A percentile compares a stretch with the other conserved stretches of the same genome.
Evolutionary conservation across 192 early-diverging fungal species (phyloP).

Genomic region (Podochytrium sp.): DNA sequence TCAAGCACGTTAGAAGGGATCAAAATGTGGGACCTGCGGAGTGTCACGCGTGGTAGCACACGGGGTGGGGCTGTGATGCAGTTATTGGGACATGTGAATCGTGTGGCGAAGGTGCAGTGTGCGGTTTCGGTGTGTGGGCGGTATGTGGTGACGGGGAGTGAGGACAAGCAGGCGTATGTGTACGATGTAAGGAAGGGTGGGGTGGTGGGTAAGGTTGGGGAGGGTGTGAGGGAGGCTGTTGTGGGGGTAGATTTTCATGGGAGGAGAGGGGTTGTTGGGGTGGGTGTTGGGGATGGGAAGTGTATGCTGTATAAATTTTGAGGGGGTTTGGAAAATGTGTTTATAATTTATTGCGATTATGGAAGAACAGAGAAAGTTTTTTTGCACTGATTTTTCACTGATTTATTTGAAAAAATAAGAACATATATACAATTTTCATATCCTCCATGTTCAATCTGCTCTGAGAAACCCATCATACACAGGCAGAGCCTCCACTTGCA

Average conservation of each 20-base stretch:
- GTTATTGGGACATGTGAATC: slow-evolving; percentile 44
- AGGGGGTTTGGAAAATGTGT: too few relatives aligned
- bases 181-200: slow-evolving; percentile 39
- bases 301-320: slow-evolving; percentile 5
- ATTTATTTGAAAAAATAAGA: too few relatives aligned
- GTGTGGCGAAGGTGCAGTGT: slow-evolving; percentile 32
- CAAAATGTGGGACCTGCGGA: slow-evolving; percentile 46
- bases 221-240: slow-evolving; percentile 34
- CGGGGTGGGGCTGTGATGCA: slow-evolving; percentile 25
- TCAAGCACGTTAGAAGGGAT: slow-evolving; percentile 30
- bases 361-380: too few relatives aligned
- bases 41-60: not conserved
- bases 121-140: slow-evolving; percentile 39
- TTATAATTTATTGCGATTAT: too few relatives aligned
- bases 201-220: slow-evolving; percentile 15
- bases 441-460: too few relatives aligned
- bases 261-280: slow-evolving; percentile 5
- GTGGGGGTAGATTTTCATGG: slow-evolving; percentile 35
- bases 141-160: slow-evolving; percentile 42
- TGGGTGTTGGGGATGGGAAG: slow-evolving; percentile 31
- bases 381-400: too few relatives aligned
- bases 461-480: too few relatives aligned
- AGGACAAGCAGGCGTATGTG: slow-evolving; percentile 48
- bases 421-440: too few relatives aligned
- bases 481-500: too few relatives aligned